Percentiles rank a stretch among this genome's conserved stretches.
Conservation (phyloP, 495 filamentous ascomycete species). For the Podospora comata region DNA sequence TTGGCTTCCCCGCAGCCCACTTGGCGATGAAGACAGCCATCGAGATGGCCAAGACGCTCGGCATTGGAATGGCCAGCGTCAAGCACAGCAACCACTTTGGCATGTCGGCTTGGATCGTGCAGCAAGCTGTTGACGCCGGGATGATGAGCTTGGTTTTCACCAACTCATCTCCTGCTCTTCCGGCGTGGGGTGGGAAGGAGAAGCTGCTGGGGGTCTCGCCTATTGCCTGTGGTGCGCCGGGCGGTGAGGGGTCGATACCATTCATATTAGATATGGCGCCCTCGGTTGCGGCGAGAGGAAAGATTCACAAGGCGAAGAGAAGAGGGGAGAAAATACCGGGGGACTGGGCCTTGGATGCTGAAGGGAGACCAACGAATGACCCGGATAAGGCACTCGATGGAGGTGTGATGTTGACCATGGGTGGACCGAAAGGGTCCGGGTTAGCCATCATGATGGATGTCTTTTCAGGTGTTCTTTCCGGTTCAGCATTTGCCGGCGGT, state of each 20-base stretch:
- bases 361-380: slow-evolving; percentile 67
- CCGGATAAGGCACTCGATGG: slow-evolving; percentile 57
- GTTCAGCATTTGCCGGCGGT: slow-evolving; percentile 65
- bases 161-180: slow-evolving; percentile 71
- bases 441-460: slow-evolving; percentile 82
- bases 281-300: slow-evolving; percentile 66
- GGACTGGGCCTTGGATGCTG: slow-evolving; percentile 70
- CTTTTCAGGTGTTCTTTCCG: slow-evolving; percentile 71
- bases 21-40: slow-evolving; percentile 62
- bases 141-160: slow-evolving; percentile 80
- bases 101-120: slow-evolving; percentile 75
- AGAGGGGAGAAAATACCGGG: slow-evolving; percentile 69
- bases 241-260: slow-evolving; percentile 35
- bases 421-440: slow-evolving; percentile 70
- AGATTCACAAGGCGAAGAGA: slow-evolving; percentile 70
- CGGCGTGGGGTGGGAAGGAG: slow-evolving; percentile 64
- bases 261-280: slow-evolving; percentile 83
- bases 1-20: slow-evolving; percentile 67
- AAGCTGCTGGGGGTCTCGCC: slow-evolving; percentile 74
- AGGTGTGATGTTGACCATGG: slow-evolving; percentile 78
- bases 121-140: slow-evolving; percentile 65
- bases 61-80: slow-evolving; percentile 69
- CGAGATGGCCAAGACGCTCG: slow-evolving; percentile 59
- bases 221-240: slow-evolving; percentile 72
- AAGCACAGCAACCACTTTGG: slow-evolving; percentile 79